Percentiles rank a stretch among this genome's conserved stretches.
phyloP scores from a whole-genome alignment of 169 alveolate species.

The Cryptosporidium baileyi region DNA sequence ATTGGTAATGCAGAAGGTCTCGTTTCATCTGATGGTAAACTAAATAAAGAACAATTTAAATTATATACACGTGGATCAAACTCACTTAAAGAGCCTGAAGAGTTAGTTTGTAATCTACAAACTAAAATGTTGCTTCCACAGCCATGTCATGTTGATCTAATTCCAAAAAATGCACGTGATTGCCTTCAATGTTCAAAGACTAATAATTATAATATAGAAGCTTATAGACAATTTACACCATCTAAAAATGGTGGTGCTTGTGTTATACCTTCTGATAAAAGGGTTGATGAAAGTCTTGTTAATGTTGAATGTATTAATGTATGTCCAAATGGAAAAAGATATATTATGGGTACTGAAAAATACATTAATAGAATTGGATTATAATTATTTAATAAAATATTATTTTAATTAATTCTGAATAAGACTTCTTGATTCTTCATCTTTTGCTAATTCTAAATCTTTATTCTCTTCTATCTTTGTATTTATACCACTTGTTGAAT shows the following conservation, averaged over 20 bases:
- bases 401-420: not conserved
- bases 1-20: constrained; percentile 62
- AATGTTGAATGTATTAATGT: constrained; percentile 27
- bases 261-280: constrained; percentile 18
- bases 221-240: constrained; percentile 49
- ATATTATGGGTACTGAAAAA: constrained; percentile 40
- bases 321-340: constrained; percentile 64
- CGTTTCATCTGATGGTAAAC: constrained; percentile 37
- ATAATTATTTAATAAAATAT: not conserved
- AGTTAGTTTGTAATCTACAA: constrained; percentile 56
- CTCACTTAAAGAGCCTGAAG: constrained; percentile 67
- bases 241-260: constrained; percentile 65
- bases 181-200: constrained; percentile 48
- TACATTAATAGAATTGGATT: constrained; percentile 22
- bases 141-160: constrained; percentile 36
- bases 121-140: constrained; percentile 24
- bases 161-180: constrained; percentile 23
- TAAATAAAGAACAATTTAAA: constrained; percentile 56
- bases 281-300: constrained; percentile 12
- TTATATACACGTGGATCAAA: constrained; percentile 59
- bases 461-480: constrained; percentile 35
- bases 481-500: constrained; percentile 31
- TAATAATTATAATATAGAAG: constrained; percentile 20
- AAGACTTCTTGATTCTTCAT: constrained; percentile 1
- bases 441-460: constrained; percentile 58